A percentile compares a stretch with the other conserved stretches of the same genome.
Evolutionary conservation across 371 early-diverging fungal genomes (phyloP).

Genomic region (Coelomomyces lativittatus): DNA sequence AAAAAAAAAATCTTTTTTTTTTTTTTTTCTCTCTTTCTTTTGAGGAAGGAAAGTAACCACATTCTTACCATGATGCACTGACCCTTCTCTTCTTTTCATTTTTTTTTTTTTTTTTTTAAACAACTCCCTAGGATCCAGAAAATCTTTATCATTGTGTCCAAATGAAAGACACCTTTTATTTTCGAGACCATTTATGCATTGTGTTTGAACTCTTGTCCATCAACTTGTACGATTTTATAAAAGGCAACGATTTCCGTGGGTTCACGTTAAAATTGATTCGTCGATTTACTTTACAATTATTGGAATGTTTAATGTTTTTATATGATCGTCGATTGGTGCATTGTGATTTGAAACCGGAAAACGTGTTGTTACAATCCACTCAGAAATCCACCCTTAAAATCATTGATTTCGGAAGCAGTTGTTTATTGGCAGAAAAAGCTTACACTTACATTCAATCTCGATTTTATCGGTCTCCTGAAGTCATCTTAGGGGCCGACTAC

Average conservation of each 20-base stretch:
- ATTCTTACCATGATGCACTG: neutral
- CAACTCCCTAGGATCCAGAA: slow-evolving; percentile 66
- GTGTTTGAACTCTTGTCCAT: slow-evolving; percentile 82
- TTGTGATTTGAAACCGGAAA: slow-evolving; percentile 92
- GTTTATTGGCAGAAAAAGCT: slow-evolving; percentile 65
- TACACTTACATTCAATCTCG: slow-evolving; percentile 94
- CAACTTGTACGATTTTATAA: slow-evolving; percentile 93
- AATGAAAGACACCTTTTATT: slow-evolving; percentile 76
- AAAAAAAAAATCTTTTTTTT: no score
- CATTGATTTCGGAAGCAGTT: slow-evolving; percentile 94
- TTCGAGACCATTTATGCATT: slow-evolving; percentile 85
- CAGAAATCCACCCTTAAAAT: slow-evolving; percentile 72
- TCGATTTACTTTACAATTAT: slow-evolving; percentile 65
- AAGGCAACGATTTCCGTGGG: slow-evolving; percentile 79
- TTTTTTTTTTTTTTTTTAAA: neutral
- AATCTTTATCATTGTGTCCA: slow-evolving; percentile 61
- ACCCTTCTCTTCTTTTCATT: neutral
- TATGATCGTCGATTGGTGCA: slow-evolving; percentile 69
- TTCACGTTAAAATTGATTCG: slow-evolving; percentile 61
- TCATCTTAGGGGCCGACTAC: slow-evolving; percentile 75
- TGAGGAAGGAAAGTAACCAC: neutral
- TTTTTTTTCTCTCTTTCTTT: no score
- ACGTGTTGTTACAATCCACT: slow-evolving; percentile 54
- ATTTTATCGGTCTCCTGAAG: slow-evolving; percentile 94
- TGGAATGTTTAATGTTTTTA: slow-evolving; percentile 64